phyloP scores from a whole-genome alignment of 73 alveolate species.

The Urostyla sp. region DNA sequence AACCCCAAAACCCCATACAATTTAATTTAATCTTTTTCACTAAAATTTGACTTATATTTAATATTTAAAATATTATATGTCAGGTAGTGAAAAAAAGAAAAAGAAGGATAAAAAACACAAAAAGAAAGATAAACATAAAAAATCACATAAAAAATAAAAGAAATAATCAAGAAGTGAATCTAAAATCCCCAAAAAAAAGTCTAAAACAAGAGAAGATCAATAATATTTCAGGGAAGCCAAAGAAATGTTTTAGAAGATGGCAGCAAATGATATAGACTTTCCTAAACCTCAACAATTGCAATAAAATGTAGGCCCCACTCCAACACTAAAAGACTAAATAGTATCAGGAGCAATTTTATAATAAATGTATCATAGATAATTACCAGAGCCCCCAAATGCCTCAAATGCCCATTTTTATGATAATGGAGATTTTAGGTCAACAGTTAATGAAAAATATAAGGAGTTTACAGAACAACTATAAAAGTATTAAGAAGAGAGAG shows the following conservation, averaged over 20 bases:
- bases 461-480: not conserved
- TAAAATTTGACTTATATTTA: too few relatives aligned
- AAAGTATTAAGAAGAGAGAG: not conserved
- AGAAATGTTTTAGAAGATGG: slow-evolving; percentile 30
- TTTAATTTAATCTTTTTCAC: too few relatives aligned
- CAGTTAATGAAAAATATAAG: slow-evolving; percentile 4
- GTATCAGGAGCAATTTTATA: slow-evolving; percentile 16
- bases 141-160: not conserved
- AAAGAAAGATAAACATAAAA: not conserved
- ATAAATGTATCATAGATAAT: slow-evolving; percentile 40
- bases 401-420: slow-evolving; percentile 19
- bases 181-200: not conserved
- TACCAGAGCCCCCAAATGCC: slow-evolving; percentile 4
- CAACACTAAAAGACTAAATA: slow-evolving; percentile 27
- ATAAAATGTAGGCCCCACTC: slow-evolving; percentile 29
- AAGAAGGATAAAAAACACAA: slow-evolving; percentile 14
- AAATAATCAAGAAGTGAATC: not conserved
- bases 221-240: slow-evolving; percentile 1
- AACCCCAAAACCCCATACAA: too few relatives aligned
- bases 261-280: slow-evolving; percentile 33
- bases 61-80: too few relatives aligned
- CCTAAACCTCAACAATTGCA: not conserved
- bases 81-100: slow-evolving; percentile 1
- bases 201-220: not conserved
- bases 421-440: slow-evolving; percentile 1